These are phyloP conservation scores for Aechmea fasciata DNA, from an alignment of 176 grass and related monocot genomes.

Conservation along the genomic window DNA sequence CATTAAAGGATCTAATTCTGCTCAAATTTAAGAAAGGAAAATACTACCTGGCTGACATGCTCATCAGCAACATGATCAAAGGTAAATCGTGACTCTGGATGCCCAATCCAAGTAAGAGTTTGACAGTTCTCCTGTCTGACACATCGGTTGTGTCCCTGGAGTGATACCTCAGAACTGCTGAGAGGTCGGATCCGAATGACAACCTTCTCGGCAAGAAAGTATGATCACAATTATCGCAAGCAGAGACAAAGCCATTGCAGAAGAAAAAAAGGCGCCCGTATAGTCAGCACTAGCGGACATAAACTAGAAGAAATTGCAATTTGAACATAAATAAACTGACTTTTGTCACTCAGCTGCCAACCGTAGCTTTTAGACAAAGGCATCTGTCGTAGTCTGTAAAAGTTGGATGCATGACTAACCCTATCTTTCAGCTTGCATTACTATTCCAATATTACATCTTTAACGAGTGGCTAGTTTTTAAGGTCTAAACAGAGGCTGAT, in stretches of 20 bases:
- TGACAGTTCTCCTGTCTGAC: conserved; percentile 73
- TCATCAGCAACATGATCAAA: conserved; percentile 95
- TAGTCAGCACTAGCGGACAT: not conserved
- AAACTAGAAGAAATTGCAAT: not conserved
- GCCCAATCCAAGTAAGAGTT: conserved; percentile 69
- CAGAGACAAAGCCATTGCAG: not conserved
- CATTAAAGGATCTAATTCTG: not conserved
- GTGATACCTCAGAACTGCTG: conserved; percentile 61
- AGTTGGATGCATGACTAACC: not conserved
- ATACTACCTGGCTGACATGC: conserved; percentile 68
- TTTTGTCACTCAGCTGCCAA: not conserved
- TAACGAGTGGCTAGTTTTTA: not conserved
- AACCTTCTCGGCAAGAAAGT: conserved; percentile 29
- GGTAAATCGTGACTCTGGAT: conserved; percentile 91
- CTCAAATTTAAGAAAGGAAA: not conserved
- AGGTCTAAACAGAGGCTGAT: not conserved
- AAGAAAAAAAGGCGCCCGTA: not conserved
- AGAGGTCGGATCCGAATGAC: conserved; percentile 79
- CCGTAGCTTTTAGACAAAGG: not conserved
- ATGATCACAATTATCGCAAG: conserved; percentile 1
- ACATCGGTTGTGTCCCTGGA: conserved; percentile 62
- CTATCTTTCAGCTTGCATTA: not conserved
- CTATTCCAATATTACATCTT: not conserved
- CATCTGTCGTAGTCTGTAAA: no score
- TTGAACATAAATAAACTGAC: not conserved